Base-by-base conservation (phyloP, 2,329 filamentous ascomycete species). In the Botrytis porri region DNA sequence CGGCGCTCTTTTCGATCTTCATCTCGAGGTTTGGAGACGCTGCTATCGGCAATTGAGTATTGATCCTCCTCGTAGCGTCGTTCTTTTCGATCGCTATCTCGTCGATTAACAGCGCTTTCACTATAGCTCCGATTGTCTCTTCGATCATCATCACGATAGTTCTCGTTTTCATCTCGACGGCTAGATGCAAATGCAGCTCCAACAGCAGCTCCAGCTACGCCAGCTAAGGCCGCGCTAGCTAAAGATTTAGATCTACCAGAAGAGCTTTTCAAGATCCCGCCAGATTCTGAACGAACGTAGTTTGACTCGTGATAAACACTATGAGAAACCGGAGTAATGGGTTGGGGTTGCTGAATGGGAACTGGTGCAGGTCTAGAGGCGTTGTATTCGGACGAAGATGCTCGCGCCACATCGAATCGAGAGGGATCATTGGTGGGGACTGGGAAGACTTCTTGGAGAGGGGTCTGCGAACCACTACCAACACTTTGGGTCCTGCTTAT, bases 261-360 rank as follows among this genome's bases (percentile, higher is more conserved):
- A 18, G 76, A 81, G 20, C 61, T 69, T 59, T 77, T 79, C 73
- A 77, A 77, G 39, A 76, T 67, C 39, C 77, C 76, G 18, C 70
- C 75, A 20, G 77, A 75, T 51, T 78, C 77, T 29, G 78, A 77
- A 25, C 75, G 76, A 78, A 80, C 43, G 82, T 83, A 69, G 81
- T 78, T 35, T 81, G 84, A 83, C 65, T 89, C 86, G 41, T 72
- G 41, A 77, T 93, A 93, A 1, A 95, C 86, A 29, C 88, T 88
- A 75, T 88, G 87, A 54, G 90, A 90, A 4, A 97, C 89, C 0
- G 93, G 93, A 3, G 88, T 86, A 73, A 93, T 87, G 3, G 95
- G 95, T 77, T 94, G 91, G 3, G 95, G 95, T 78, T 97, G 93
- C 80, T 96, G 92, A n/a, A 98, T 85, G 18, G 90, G 89, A 45